Evolutionary conservation across 768 basidiomycete species (phyloP).

Genomic region (Lanmaoa pseudosensibilis): DNA sequence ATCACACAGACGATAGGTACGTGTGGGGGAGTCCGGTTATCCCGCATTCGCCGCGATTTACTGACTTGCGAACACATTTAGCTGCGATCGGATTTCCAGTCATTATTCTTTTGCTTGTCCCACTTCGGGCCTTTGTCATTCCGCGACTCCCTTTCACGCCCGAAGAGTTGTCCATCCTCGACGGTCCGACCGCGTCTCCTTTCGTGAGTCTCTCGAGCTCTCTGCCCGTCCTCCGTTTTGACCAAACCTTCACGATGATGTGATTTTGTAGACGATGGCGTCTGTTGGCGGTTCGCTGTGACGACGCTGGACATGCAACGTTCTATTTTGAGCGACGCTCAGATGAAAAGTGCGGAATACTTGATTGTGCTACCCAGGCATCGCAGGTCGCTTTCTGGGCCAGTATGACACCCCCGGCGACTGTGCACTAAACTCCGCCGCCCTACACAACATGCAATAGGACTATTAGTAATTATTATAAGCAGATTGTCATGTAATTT

Average conservation of each 20-base stretch:
- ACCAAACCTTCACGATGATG: background rate
- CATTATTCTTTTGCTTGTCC: slow-evolving; percentile 81
- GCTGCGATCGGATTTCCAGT: slow-evolving; percentile 92
- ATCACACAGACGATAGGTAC: slow-evolving; percentile 87
- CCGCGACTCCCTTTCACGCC: slow-evolving; percentile 72
- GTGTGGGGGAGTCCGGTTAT: slow-evolving; percentile 7
- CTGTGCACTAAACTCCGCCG: too few species aligned
- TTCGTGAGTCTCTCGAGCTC: slow-evolving; percentile 55
- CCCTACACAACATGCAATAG: too few species aligned
- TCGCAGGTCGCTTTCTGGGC: too few species aligned
- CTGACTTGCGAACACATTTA: slow-evolving; percentile 22
- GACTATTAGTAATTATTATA: too few species aligned
- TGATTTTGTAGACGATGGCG: slow-evolving; percentile 39
- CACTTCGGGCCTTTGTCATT: slow-evolving; percentile 68
- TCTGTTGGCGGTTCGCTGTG: slow-evolving; percentile 40
- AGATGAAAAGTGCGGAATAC: too few species aligned
- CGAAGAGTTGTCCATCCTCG: slow-evolving; percentile 82
- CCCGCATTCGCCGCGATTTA: background rate
- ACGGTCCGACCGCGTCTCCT: slow-evolving; percentile 86
- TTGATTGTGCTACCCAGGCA: too few species aligned
- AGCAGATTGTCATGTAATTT: too few species aligned
- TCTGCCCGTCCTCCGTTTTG: background rate
- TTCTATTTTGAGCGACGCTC: too few species aligned
- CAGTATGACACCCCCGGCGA: too few species aligned
- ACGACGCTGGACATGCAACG: background rate